Evolutionary conservation across 768 basidiomycete species (phyloP), one percentile per base, ranked within the genome.

Genomic region (Phylloporus sp.): DNA sequence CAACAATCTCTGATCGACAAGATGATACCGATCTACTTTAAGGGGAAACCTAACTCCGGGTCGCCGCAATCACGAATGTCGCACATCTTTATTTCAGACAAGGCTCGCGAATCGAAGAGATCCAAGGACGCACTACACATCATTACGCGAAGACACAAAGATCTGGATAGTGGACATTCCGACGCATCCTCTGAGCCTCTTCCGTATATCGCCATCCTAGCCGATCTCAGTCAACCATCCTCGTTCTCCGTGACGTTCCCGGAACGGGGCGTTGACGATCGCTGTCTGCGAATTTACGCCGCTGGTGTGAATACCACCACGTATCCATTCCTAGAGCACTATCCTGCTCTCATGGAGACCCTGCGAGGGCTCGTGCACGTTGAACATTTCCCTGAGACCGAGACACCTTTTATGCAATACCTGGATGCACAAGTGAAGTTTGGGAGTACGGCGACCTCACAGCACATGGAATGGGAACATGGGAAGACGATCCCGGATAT

Each of bases 81-180:
- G 4, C 55, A 55, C 9, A 50, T 51, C 1, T 51, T 63, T 27
- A 48, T 63, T 29, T 58, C 59, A 6, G 55, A 50, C 44, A 49
- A 53, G 31, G 43, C 37, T 9, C 42, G 36, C 1, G 18, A 9
- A 13, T 46, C 41, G 5, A 31, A 3, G 14, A 2, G 9, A 9
- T 46, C 35, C 6, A 44, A 22, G 9, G 7, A 3, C 0, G 20
- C 4, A 0, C 22, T 57, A n/a, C 6, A 11, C 5, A 8, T 17
- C 1, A 46, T 48, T 23, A 38, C 18, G 3, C 48, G 45, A 22
- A 21, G n/a, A 24, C 0, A 26, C 3, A 1, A 20, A 9, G 9
- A 15, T n/a, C 9, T 46, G 2, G n/a, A n/a, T n/a, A 7, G 26
- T 4, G 26, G 33, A 9, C 7, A 24, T 15, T 2, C 7, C 3